Base-by-base conservation (phyloP, 2,329 filamentous ascomycete genomes). In the Elsinoe fawcettii region DNA sequence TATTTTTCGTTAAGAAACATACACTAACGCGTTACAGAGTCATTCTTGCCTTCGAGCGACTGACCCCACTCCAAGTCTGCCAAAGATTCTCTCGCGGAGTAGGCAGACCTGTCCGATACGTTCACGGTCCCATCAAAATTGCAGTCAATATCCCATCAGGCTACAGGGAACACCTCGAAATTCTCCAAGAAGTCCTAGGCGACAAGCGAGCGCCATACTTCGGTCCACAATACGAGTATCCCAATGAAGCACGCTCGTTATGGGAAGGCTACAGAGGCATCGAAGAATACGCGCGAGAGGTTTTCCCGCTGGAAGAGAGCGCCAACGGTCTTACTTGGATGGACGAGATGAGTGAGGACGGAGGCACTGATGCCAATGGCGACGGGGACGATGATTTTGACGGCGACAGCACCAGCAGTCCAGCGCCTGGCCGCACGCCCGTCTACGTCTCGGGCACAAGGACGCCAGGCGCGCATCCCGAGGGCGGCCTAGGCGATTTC, bases 281-380 rank as follows among this genome's bases (percentile, higher is more conserved):
- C 64, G 90, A 96, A 69, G 93, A 97, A 72, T 99, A 97, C 70
- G 92, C 92, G 1, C 80, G 88, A 51, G 93, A 97, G 70, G 90
- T 95, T 25, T 97, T 97, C 66, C 89, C 90, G 0, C 80, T 96
- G 11, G 93, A 99, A 71, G 93, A 99, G 73, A 87, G 91, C 64
- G 90, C 90, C 30, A 97, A 97, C 69, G 92, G 92, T 4, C 75
- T 93, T 67, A 89, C 87, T 14, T 99, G 93, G 93, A 97, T 96
- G 92, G 74, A 76, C 60, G 61, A 63, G 3, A 56, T 57, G 14
- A 47, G 46, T 8, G 57, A 58, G 30, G 60, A 61, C 14, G 55
- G 37, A 44, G 63, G 62, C 23, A 57, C 47, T 18, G 59, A 60
- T 20, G 64, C 41, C n/a, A 60, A 60, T 34, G 59, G 61, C 16